Conservation (phyloP, 148 eudicot species). For the Cornus kousa region DNA sequence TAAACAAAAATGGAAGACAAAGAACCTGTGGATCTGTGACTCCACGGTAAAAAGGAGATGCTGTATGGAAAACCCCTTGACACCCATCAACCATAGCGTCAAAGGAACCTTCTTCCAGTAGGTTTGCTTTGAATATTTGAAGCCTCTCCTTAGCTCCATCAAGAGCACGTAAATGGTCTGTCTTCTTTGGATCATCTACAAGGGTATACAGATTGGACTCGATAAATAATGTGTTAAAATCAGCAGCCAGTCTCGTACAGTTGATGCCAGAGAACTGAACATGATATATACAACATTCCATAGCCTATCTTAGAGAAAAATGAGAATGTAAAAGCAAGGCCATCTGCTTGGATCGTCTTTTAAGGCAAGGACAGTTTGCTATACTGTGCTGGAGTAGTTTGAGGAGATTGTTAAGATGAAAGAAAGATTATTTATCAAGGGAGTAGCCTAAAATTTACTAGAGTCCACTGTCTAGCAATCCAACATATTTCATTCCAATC, state of each 20-base stretch:
- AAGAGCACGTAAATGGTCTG: conserved; percentile 19
- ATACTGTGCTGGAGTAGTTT: too few relatives aligned
- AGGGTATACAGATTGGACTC: background rate
- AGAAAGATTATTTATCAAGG: too few relatives aligned
- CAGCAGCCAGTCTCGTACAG: background rate
- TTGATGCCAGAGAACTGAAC: background rate
- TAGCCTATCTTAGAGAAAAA: background rate
- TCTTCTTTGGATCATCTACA: conserved; percentile 16
- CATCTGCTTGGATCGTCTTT: too few relatives aligned
- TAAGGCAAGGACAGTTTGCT: too few relatives aligned
- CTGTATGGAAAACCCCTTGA: conserved; percentile 8
- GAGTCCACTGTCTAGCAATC: too few relatives aligned
- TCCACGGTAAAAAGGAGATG: background rate
- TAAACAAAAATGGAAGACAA: background rate
- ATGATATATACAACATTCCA: too few relatives aligned
- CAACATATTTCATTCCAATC: too few relatives aligned
- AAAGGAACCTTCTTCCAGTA: conserved; percentile 18
- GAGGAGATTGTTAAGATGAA: too few relatives aligned
- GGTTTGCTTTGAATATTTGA: conserved; percentile 21
- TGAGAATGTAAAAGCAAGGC: background rate
- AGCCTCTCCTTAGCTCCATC: conserved; percentile 31
- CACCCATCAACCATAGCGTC: conserved; percentile 12
- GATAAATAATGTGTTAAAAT: background rate
- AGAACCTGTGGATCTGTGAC: background rate
- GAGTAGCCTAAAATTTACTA: too few relatives aligned